phyloP scores from a whole-genome alignment of 2,329 filamentous ascomycete species.

The Ascocoryne sarcoides region DNA sequence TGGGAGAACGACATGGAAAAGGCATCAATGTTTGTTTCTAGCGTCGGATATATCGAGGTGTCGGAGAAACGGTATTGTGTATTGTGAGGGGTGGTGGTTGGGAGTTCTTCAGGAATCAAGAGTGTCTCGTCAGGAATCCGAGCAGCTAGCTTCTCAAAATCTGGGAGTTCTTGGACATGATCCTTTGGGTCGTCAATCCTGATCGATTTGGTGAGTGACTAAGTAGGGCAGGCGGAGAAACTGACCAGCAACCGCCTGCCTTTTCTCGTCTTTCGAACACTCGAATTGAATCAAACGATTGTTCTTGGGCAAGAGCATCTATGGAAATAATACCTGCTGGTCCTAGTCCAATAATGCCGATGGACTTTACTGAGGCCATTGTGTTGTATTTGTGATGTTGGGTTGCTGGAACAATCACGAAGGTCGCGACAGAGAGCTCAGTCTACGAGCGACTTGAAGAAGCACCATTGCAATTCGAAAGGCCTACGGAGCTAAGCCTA shows the following conservation, averaged over 20 bases:
- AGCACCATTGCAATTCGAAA: neutral
- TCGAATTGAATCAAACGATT: conserved; percentile 47
- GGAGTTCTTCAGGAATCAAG: conserved; percentile 38
- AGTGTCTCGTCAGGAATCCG: conserved; percentile 43
- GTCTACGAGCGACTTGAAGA: too few species aligned
- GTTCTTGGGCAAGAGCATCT: conserved; percentile 50
- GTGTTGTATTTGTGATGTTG: conserved; percentile 1
- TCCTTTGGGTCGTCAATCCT: conserved; percentile 36
- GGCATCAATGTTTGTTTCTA: conserved; percentile 57
- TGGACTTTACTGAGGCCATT: conserved; percentile 28
- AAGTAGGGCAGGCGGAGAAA: neutral
- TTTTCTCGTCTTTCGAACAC: conserved; percentile 54
- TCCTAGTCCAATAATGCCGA: conserved; percentile 54
- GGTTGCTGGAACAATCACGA: too few species aligned
- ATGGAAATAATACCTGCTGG: conserved; percentile 52
- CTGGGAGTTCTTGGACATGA: conserved; percentile 31
- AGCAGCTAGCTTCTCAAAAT: conserved; percentile 38
- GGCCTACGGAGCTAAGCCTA: too few species aligned
- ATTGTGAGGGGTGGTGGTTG: conserved; percentile 35
- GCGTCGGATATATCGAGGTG: conserved; percentile 50
- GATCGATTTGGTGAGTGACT: neutral
- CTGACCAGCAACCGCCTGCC: conserved; percentile 53
- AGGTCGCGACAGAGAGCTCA: too few species aligned
- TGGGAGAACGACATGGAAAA: conserved; percentile 52
- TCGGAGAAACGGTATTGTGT: conserved; percentile 43